Base-by-base conservation (phyloP, 352 stramenopile species). In the Globisporangium takayamanum region DNA sequence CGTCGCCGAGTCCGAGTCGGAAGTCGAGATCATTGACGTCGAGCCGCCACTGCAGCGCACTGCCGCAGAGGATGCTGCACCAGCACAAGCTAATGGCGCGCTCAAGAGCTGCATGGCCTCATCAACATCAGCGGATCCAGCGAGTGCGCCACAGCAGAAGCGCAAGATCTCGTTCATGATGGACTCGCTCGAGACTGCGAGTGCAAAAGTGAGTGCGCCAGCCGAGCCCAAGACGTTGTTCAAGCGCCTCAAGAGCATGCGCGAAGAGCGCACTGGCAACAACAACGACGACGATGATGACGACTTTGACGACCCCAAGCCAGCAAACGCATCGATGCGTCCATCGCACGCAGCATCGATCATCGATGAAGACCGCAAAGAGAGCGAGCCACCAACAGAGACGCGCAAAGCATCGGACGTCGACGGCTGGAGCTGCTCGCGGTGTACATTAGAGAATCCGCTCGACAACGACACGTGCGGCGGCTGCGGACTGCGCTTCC, bases 361-460 rank as follows among this genome's bases (percentile, higher is more conserved):
- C 63, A 60, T 69, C 7, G 67, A 82, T 10, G 70, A 88, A 60
- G 70, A 85, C 10, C 63, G 66, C 42, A 83, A 80, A 57, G 68
- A 78, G 22, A 79, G 68, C 28, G 70, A 80, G 55, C 61, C 64
- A 30, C 62, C 59, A 42, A 55, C 61, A 11, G 52, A 67, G 16
- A 25, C 41, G 62, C 54, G 10, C 20, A 46, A 62, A 63, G 15
- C 50, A 53, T 2, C 28, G 50, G 39, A 65, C 42, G 46, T 56
- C n/a, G 59, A 64, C 47, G 53, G 37, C 15, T 95, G 83, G 83
- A 89, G 68, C 58, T 95, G 85, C 57, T 78, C 63, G 46, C 78
- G 85, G 41, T 95, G 85, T 61, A 95, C 83, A 11, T 69, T 95
- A 58, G 70, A 82, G 49, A 95, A 95, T 51, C 70, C 78, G 16